Conservation (phyloP, 345 rosid genomes). For the Camelina hispida region DNA sequence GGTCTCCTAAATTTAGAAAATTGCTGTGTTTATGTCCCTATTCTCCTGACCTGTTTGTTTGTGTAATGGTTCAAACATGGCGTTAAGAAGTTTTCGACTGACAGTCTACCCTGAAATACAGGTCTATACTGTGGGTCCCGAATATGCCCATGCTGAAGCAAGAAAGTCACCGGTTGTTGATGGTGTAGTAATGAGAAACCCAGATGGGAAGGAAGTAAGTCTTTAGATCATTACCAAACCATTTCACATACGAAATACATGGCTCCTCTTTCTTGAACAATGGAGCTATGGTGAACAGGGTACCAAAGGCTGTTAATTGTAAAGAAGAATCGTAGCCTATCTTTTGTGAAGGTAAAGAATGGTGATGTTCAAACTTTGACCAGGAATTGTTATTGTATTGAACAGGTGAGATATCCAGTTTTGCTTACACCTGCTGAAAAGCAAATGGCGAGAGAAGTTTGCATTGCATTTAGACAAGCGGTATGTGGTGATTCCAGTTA, state of each 20-base stretch:
- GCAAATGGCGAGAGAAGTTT: conserved; percentile 99
- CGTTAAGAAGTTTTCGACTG: conserved; percentile 31
- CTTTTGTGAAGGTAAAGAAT: conserved; percentile 20
- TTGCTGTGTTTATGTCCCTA: background rate
- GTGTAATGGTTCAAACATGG: conserved; percentile 12
- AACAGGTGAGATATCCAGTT: conserved; percentile 90
- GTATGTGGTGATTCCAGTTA: conserved; percentile 52
- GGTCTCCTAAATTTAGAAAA: background rate
- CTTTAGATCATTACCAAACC: conserved; percentile 10
- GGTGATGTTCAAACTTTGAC: conserved; percentile 26
- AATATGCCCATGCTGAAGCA: conserved; percentile 99
- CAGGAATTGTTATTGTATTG: conserved; percentile 22
- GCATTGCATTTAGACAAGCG: conserved; percentile 96
- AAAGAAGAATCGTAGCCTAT: conserved; percentile 21
- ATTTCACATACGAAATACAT: conserved; percentile 28
- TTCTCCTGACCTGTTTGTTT: conserved; percentile 9
- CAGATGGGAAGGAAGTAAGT: conserved; percentile 97
- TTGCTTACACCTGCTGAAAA: conserved; percentile 93
- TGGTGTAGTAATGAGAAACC: conserved; percentile 99
- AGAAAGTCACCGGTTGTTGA: conserved; percentile 99
- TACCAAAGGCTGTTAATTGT: conserved; percentile 10
- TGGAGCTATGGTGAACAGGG: conserved; percentile 26
- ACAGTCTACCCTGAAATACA: conserved; percentile 44
- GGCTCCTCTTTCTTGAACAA: conserved; percentile 13
- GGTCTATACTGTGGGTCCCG: conserved; percentile 99